Base-by-base conservation (phyloP, 495 filamentous ascomycete genomes). In the Margaritispora aquatica region DNA sequence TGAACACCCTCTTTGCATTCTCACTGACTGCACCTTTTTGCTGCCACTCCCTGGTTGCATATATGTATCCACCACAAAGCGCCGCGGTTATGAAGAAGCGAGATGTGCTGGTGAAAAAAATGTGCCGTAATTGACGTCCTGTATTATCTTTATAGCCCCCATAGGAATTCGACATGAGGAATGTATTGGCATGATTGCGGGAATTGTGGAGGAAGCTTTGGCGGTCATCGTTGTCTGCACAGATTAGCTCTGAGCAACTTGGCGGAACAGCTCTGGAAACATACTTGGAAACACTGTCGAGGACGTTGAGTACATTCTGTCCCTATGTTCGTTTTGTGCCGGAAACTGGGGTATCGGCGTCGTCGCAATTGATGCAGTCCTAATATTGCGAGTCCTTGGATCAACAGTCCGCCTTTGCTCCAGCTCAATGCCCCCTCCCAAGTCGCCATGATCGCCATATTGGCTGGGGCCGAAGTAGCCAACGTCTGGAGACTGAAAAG, bases 51-150 rank as follows among this genome's bases (percentile, higher is more conserved):
- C 47, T 20, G 7, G 60, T 57, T 7, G 60, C 62, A 17, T 59
- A 7, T 15, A 61, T 46, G 52, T 55, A 62, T 4, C 24, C 60
- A 17, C 22, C 51, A 20, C 63, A 66, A 8, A 68, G 55, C 15
- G 34, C 21, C 5, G 48, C 49, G 11, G 66, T 68, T 13, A 70
- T 59, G 2, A 62, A 17, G 58, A 59, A 70, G 51, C 66, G 41
- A 11, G 55, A 36, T 5, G 54, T 60, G n/a, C 49, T 58, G 1
- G n/a, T 50, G 11, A 68, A 29, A n/a, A 68, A 49, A 26, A 68
- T 58, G 54, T 63, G 59, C 22, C 59, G 41, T 21, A 68, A 47
- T 57, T 68, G 65, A 41, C 55, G 55, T 8, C 51, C 58, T 19
- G 58, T 56, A 48, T 61, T 52, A 23, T 63, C 64, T 62, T 63